phyloP scores from a whole-genome alignment of 768 basidiomycete species.

The Collybiopsis luxurians region DNA sequence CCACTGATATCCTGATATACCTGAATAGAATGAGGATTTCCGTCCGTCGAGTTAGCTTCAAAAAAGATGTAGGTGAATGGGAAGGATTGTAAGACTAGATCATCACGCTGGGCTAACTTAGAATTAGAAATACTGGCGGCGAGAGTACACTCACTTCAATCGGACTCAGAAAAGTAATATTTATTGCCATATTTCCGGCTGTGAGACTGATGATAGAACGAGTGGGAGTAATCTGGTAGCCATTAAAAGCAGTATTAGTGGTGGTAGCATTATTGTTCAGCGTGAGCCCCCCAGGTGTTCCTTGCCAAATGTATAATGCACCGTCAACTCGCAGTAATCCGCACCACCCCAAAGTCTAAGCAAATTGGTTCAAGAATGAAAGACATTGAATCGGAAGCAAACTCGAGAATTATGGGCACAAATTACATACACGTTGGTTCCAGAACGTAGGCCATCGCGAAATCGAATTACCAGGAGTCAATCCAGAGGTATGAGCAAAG shows the following conservation, averaged over 20 bases:
- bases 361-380: background rate
- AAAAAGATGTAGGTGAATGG: slow-evolving; percentile 49
- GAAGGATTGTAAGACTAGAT: slow-evolving; percentile 48
- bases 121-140: background rate
- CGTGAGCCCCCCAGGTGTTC: background rate
- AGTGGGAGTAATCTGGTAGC: slow-evolving; percentile 13
- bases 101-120: slow-evolving; percentile 32
- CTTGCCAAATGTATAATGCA: slow-evolving; percentile 10
- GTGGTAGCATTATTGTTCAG: background rate
- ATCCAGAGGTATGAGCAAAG: background rate
- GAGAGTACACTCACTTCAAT: slow-evolving; percentile 11
- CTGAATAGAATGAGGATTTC: slow-evolving; percentile 34
- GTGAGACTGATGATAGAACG: slow-evolving; percentile 8
- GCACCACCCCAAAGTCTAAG: slow-evolving; percentile 12
- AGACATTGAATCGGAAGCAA: background rate
- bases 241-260: background rate
- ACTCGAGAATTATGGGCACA: background rate
- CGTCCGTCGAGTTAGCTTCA: slow-evolving; percentile 35
- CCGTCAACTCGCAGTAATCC: slow-evolving; percentile 13
- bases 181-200: slow-evolving; percentile 11
- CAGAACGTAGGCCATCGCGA: slow-evolving; percentile 8
- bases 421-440: background rate
- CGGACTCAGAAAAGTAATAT: slow-evolving; percentile 14
- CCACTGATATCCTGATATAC: slow-evolving; percentile 47
- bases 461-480: background rate